Conservation (phyloP, 2,329 filamentous ascomycete genomes). For the Graphiopsis chlorocephala region DNA sequence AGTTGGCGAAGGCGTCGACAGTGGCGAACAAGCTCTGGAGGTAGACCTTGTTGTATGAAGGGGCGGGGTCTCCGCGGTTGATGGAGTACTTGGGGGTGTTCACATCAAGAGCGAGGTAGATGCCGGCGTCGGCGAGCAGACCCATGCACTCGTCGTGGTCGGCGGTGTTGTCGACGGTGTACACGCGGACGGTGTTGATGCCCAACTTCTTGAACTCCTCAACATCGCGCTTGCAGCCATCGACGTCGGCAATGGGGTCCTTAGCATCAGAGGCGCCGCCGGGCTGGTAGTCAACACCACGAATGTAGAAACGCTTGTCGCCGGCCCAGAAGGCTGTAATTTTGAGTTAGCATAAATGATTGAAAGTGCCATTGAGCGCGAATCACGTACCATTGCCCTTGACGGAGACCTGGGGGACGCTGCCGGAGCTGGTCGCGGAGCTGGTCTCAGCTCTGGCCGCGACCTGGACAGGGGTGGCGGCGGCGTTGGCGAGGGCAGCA, state of each 20-base stretch:
- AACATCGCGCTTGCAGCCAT: conserved; percentile 75
- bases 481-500: conserved; percentile 47
- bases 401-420: conserved; percentile 56
- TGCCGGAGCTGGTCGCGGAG: conserved; percentile 39
- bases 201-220: conserved; percentile 78
- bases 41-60: conserved; percentile 84
- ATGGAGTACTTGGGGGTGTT: conserved; percentile 89
- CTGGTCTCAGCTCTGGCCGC: conserved; percentile 28
- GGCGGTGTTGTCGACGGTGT: conserved; percentile 83
- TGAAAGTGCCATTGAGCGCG: conserved; percentile 16
- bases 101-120: conserved; percentile 89
- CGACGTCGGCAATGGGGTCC: conserved; percentile 73
- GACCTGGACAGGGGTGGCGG: conserved; percentile 38
- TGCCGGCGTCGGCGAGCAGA: conserved; percentile 74
- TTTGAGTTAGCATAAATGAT: background rate
- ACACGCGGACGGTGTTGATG: conserved; percentile 88
- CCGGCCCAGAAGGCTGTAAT: conserved; percentile 61
- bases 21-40: conserved; percentile 85
- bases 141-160: conserved; percentile 85
- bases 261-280: conserved; percentile 60
- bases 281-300: conserved; percentile 55
- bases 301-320: conserved; percentile 58
- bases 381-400: conserved; percentile 56
- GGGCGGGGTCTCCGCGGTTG: conserved; percentile 69
- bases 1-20: conserved; percentile 77